A percentile compares a stretch with the other conserved stretches of the same genome.
Evolutionary conservation across 257 asterid genomes (phyloP).

Genomic region (Fraxinus americana): DNA sequence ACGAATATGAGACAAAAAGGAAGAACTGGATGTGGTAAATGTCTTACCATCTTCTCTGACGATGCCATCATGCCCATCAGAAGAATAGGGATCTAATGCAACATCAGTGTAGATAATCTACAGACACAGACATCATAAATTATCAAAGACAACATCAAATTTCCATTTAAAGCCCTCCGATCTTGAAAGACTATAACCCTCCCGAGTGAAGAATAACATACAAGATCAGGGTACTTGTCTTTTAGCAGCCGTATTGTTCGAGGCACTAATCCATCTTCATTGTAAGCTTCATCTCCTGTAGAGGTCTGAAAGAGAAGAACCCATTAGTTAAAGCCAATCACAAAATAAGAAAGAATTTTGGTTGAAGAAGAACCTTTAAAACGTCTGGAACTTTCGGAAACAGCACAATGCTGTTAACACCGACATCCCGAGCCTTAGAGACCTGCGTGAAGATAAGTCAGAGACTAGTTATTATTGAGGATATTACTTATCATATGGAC

Average conservation of each 20-base stretch:
- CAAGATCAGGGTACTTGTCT: conserved; percentile 96
- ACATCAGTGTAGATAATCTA: conserved; percentile 93
- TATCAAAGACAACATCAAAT: conserved; percentile 9
- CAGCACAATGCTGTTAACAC: conserved; percentile 94
- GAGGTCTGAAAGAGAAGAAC: conserved; percentile 49
- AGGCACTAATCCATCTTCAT: conserved; percentile 86
- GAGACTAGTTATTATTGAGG: conserved; percentile 5
- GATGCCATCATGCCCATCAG: conserved; percentile 98
- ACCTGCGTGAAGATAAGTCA: conserved; percentile 55
- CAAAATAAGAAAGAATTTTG: conserved; percentile 14
- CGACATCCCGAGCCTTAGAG: conserved; percentile 88
- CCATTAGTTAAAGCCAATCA: conserved; percentile 15
- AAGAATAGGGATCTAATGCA: conserved; percentile 95
- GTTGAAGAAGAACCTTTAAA: conserved; percentile 62
- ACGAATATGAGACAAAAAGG: not conserved
- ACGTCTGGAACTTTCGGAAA: conserved; percentile 98
- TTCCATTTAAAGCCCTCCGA: not conserved
- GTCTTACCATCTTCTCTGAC: conserved; percentile 94
- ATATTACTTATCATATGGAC: conserved; percentile 10
- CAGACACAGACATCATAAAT: conserved; percentile 17
- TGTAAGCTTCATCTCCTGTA: conserved; percentile 94
- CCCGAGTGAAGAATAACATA: conserved; percentile 38
- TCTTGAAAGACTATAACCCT: conserved; percentile 12
- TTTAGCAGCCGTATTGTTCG: conserved; percentile 85
- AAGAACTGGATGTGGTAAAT: not conserved